Conservation (phyloP, 208 protist species). For the Crithidia fasciculata region DNA sequence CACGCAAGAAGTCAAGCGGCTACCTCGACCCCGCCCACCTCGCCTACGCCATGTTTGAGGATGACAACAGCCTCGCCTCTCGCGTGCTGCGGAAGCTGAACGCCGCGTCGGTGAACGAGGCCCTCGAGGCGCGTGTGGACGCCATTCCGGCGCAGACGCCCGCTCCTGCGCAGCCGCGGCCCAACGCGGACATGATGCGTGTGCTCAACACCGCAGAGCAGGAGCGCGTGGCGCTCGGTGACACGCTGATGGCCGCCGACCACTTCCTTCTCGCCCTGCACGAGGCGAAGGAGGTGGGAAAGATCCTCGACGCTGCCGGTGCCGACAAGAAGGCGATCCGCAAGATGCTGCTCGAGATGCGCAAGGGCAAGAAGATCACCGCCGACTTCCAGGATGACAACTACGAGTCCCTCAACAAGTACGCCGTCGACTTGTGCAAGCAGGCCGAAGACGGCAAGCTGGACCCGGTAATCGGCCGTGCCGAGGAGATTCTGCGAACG, state of each 20-base stretch:
- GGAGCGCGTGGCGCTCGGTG: slow-evolving; percentile 67
- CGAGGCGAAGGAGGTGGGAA: slow-evolving; percentile 57
- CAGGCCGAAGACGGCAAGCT: slow-evolving; percentile 94
- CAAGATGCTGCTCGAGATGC: slow-evolving; percentile 73
- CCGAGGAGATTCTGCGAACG: slow-evolving; percentile 98
- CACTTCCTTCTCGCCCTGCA: slow-evolving; percentile 82
- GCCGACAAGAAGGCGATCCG: slow-evolving; percentile 65
- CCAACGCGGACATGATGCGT: slow-evolving; percentile 72
- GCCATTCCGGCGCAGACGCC: slow-evolving; percentile 67
- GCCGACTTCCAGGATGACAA: slow-evolving; percentile 82
- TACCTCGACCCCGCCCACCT: slow-evolving; percentile 76
- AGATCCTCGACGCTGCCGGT: slow-evolving; percentile 72
- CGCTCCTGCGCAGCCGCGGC: slow-evolving; percentile 64
- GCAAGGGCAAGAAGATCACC: slow-evolving; percentile 86
- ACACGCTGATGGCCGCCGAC: slow-evolving; percentile 79
- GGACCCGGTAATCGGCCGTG: slow-evolving; percentile 98
- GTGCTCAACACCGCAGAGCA: slow-evolving; percentile 87
- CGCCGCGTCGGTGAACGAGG: slow-evolving; percentile 54
- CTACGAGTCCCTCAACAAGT: slow-evolving; percentile 96
- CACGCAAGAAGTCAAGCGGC: slow-evolving; percentile 59
- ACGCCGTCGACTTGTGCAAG: slow-evolving; percentile 96
- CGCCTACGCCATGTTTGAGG: slow-evolving; percentile 55
- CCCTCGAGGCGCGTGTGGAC: slow-evolving; percentile 46
- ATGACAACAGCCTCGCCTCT: slow-evolving; percentile 66
- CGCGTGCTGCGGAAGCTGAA: slow-evolving; percentile 72